Evolutionary conservation across 1,284 basidiomycete genomes (phyloP).

Genomic region (Sporisorium scitamineum): DNA sequence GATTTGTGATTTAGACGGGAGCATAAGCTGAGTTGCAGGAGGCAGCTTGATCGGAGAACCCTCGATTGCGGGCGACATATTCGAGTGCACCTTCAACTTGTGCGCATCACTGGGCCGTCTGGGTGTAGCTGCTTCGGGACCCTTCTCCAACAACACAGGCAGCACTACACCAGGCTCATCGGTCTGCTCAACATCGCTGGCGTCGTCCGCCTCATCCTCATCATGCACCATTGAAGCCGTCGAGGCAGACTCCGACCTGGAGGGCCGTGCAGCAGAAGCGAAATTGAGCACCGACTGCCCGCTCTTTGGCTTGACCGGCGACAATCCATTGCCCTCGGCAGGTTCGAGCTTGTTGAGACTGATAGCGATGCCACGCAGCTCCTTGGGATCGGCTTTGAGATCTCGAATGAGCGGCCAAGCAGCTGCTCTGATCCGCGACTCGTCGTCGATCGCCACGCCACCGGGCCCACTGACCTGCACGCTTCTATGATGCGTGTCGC

Average conservation of each 20-base stretch:
- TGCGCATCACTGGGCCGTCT: slow-evolving; percentile 4
- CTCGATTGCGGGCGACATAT: background rate
- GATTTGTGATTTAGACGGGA: slow-evolving; percentile 60
- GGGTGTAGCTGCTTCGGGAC: slow-evolving; percentile 36
- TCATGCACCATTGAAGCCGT: background rate
- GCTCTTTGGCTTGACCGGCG: slow-evolving; percentile 22
- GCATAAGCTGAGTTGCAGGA: slow-evolving; percentile 45
- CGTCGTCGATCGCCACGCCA: slow-evolving; percentile 77
- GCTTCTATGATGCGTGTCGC: slow-evolving; percentile 85
- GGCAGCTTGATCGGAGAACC: slow-evolving; percentile 16
- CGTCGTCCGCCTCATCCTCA: slow-evolving; percentile 16
- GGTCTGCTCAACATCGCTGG: slow-evolving; percentile 23
- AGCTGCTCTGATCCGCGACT: slow-evolving; percentile 79
- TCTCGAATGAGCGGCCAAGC: slow-evolving; percentile 81
- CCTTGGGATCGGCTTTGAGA: slow-evolving; percentile 82
- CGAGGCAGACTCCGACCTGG: background rate
- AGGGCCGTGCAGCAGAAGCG: background rate
- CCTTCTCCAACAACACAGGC: slow-evolving; percentile 32
- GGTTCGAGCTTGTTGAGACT: slow-evolving; percentile 85
- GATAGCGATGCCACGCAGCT: slow-evolving; percentile 92
- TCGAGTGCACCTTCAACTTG: background rate
- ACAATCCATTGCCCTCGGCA: slow-evolving; percentile 44
- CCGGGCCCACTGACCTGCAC: slow-evolving; percentile 72
- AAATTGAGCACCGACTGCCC: slow-evolving; percentile 45
- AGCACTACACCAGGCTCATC: slow-evolving; percentile 31